phyloP scores from a whole-genome alignment of 768 basidiomycete genomes.

The Trametes cingulata region DNA sequence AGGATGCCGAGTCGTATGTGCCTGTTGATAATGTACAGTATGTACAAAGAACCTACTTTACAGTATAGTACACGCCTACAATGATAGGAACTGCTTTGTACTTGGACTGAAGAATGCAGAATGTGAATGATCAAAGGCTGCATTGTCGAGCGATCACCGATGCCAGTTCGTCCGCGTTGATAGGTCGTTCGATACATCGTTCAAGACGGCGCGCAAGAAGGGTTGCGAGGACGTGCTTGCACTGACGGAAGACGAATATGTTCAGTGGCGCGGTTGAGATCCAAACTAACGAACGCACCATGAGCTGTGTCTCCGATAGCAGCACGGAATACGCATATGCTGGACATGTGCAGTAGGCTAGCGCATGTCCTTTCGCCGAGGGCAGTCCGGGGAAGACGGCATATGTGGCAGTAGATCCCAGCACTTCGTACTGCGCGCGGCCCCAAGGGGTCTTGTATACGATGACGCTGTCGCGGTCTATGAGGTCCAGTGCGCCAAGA shows the following conservation, averaged over 20 bases:
- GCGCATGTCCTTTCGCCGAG: constrained; percentile 25
- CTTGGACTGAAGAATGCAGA: background rate
- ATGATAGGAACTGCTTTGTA: too few relatives aligned
- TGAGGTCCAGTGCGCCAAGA: constrained; percentile 72
- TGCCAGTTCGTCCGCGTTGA: constrained; percentile 51
- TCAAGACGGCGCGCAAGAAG: constrained; percentile 57
- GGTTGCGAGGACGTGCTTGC: constrained; percentile 77
- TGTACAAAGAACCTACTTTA: too few relatives aligned
- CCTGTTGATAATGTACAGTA: too few relatives aligned
- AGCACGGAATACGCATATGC: constrained; percentile 70
- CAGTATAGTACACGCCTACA: too few relatives aligned
- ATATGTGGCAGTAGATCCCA: constrained; percentile 66
- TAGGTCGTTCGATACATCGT: constrained; percentile 50
- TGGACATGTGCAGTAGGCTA: constrained; percentile 72
- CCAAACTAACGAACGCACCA: too few relatives aligned
- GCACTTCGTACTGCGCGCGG: constrained; percentile 62
- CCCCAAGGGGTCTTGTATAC: constrained; percentile 60
- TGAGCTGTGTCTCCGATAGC: constrained; percentile 56
- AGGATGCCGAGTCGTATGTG: too few relatives aligned
- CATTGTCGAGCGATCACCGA: constrained; percentile 37
- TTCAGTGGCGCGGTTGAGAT: too few relatives aligned
- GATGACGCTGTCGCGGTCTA: constrained; percentile 70
- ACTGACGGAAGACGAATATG: too few relatives aligned
- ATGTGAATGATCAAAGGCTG: background rate
- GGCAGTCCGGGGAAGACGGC: constrained; percentile 47